Evolutionary conservation across 2,329 filamentous ascomycete species (phyloP), one percentile per base, ranked within the genome.

Genomic region (Nigrospora osmanthi): DNA sequence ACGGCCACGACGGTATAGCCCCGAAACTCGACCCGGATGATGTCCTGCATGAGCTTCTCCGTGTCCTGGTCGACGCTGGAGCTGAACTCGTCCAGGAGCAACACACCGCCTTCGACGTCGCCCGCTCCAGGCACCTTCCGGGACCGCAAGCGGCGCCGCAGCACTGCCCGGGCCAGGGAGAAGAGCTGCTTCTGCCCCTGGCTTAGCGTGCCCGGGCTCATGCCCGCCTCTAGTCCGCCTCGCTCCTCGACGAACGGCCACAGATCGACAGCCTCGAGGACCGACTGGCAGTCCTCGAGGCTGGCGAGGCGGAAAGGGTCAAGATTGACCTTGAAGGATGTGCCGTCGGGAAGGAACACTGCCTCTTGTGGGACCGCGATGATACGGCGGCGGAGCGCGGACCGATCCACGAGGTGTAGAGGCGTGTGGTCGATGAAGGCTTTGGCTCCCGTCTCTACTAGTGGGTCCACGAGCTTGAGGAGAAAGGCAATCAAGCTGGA

Each of bases 1-100:
- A 70, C 60, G 11, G 63, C 60, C 28, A 71, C 59, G 33, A 85
- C 71, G 0, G 81, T 85, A 50, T 78, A 75, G 0, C 58, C 46
- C 11, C 50, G 55, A 43, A 68, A 60, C 38, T 63, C 56, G 3
- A 45, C 47, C 28, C 51, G 50, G 13, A 68, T 56, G 2, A 66
- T 49, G 11, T 54, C 47, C 44, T 60, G 62, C 41, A 67, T 60
- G 13, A 50, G 52, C 28, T 55, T 52, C 38, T 61, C 56, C 3
- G 59, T 61, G n/a, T 54, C 55, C 11, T 44, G 44, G 30, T 63
- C 61, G 2, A 61, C 55, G 12, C 57, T 59, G 6, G 57, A 60
- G 43, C 52, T 63, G 3, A 61, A 56, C 45, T 62, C 61, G 38
- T 63, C 61, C 1, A 63, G 50, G 5, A 65, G 48, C 23, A 65